Conservation (phyloP, 2,329 filamentous ascomycete species). For the Colletotrichum lentis region DNA sequence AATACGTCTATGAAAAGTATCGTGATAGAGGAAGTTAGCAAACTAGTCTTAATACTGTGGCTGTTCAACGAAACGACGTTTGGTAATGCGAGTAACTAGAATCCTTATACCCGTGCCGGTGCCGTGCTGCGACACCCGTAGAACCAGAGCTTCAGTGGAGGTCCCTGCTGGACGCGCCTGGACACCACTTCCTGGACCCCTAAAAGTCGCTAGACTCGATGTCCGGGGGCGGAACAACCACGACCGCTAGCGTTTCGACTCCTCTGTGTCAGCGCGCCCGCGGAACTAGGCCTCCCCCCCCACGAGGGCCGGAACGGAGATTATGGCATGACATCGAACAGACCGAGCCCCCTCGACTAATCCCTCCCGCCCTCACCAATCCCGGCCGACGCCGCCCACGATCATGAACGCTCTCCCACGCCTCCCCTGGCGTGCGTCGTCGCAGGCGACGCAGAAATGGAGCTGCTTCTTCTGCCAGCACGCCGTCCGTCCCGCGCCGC, state of each 20-base stretch:
- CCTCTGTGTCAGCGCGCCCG: constrained; percentile 16
- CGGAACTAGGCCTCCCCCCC: constrained; percentile 14
- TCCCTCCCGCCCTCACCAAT: background rate
- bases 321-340: constrained; percentile 19
- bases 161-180: background rate
- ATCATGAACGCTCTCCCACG: constrained; percentile 54
- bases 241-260: constrained; percentile 7
- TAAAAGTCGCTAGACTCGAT: background rate
- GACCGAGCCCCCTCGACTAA: background rate
- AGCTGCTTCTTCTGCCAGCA: constrained; percentile 51
- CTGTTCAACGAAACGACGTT: background rate
- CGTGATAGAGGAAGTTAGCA: background rate
- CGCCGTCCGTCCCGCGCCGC: constrained; percentile 43
- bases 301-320: constrained; percentile 7
- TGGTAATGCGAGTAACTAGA: background rate
- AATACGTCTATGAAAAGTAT: background rate
- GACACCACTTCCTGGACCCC: constrained; percentile 11
- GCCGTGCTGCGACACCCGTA: background rate
- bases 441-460: constrained; percentile 45
- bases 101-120: background rate
- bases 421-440: constrained; percentile 46
- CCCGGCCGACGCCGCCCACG: background rate
- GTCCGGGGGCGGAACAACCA: constrained; percentile 29
- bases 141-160: constrained; percentile 13
- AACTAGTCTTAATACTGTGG: background rate